Evolutionary conservation across 2,329 filamentous ascomycete genomes (phyloP).

Genomic region (Neopestalotiopsis clavispora): DNA sequence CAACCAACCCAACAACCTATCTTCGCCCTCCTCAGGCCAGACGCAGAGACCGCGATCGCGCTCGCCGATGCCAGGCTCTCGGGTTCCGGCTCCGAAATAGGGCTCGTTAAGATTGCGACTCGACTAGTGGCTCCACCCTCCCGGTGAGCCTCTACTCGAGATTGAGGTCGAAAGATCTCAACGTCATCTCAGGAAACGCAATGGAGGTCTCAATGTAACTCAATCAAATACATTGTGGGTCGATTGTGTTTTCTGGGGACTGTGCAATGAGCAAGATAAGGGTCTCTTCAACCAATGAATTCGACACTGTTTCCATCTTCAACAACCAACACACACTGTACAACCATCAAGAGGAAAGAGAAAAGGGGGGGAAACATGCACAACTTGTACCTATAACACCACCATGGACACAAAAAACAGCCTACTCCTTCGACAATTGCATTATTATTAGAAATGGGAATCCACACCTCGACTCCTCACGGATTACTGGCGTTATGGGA

Average conservation of each 20-base stretch:
- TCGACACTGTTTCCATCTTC: neutral
- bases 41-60: constrained; percentile 9
- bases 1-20: constrained; percentile 6
- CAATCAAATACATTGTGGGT: neutral
- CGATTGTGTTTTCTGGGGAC: neutral
- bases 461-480: neutral
- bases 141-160: neutral
- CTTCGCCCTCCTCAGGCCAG: neutral
- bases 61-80: constrained; percentile 12
- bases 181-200: neutral
- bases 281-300: neutral
- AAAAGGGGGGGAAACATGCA: neutral
- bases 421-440: neutral
- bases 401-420: neutral
- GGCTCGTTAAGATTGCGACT: neutral
- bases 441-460: constrained; percentile 1
- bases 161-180: neutral
- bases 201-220: neutral
- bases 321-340: neutral
- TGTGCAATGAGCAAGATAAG: neutral
- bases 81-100: constrained; percentile 14
- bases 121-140: neutral
- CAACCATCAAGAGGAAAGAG: neutral
- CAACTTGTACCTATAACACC: neutral
- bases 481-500: neutral